Evolutionary conservation across 371 early-diverging fungal genomes (phyloP), one percentile per base, ranked within the genome.

Genomic region (Mucor saturninus): DNA sequence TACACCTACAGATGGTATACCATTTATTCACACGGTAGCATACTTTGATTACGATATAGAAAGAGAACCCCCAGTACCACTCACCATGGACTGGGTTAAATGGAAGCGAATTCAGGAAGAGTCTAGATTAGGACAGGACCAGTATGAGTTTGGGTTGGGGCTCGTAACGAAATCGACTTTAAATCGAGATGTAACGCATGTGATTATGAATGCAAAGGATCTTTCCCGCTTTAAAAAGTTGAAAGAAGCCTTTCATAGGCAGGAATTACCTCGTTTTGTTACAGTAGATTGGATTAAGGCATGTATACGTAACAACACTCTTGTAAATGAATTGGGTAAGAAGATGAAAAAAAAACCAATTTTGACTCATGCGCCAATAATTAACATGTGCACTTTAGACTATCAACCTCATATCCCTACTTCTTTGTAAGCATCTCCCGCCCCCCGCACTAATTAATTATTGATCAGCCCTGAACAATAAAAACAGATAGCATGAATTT

Each of bases 151-250:
- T 50, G 64, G 69, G 45, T 74, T 73, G 8, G 81, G 74, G 0
- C 28, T 29, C 4, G 30, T 69, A 5, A 15, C 42, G 5, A 10
- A 39, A 5, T 29, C 53, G n/a, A 54, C 60, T 1, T 14, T 31
- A 2, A 56, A 67, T 28, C 42, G 59, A 30, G 51, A 60, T 10
- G 61, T 81, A 2, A 78, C 81, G 4, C 78, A 78, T 64, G 70
- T 81, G 8, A 30, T 81, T 0, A 30, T 75, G 21, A 68, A 73
- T 54, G 43, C 57, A 21, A 32, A 64, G 32, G 54, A 71, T 40
- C 37, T 69, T 2, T 46, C 55, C n/a, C 52, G 65, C 9, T 38
- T 77, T 14, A 28, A 45, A n/a, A 5, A 10, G 4, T 55, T 78
- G 7, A 71, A 64, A 9, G 21, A 66, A 14, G 32, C 30, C 3